Percentiles rank a stretch among this genome's conserved stretches.
Conservation (phyloP, 441 rosid genomes). For the Melastoma candidum region DNA sequence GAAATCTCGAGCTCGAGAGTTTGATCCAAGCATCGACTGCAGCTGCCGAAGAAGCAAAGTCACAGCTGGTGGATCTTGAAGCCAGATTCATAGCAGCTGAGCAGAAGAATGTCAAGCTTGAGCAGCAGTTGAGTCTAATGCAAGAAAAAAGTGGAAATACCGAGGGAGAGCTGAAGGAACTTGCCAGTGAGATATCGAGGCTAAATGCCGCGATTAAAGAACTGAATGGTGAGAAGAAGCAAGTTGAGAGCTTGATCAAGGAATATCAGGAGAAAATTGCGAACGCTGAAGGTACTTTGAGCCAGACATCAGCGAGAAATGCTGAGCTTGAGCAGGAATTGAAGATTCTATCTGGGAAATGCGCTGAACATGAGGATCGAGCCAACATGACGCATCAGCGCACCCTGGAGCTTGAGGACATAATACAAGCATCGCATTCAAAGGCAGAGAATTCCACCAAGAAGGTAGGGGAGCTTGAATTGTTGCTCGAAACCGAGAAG, state of each 20-base stretch:
- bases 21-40: conserved; percentile 41
- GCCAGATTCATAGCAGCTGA: conserved; percentile 45
- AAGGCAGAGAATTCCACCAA: conserved; percentile 67
- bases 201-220: conserved; percentile 38
- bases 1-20: conserved; percentile 67
- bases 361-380: conserved; percentile 68
- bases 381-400: conserved; percentile 70
- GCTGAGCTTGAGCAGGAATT: conserved; percentile 56
- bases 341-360: conserved; percentile 41
- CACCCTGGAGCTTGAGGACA: conserved; percentile 78
- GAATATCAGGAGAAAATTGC: conserved; percentile 44
- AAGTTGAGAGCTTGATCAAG: conserved; percentile 30
- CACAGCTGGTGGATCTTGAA: conserved; percentile 64
- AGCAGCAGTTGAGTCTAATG: conserved; percentile 53
- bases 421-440: conserved; percentile 64
- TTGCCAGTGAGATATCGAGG: conserved; percentile 47
- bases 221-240: conserved; percentile 56
- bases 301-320: conserved; percentile 28
- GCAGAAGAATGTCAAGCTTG: conserved; percentile 66
- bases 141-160: conserved; percentile 47
- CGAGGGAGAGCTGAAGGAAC: conserved; percentile 54
- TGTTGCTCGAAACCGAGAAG: conserved; percentile 85
- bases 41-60: conserved; percentile 56
- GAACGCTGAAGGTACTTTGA: conserved; percentile 50
- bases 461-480: conserved; percentile 66